These are phyloP conservation scores for Bruguiera gymnorhiza DNA, from an alignment of 345 rosid genomes.

Conservation along the genomic window DNA sequence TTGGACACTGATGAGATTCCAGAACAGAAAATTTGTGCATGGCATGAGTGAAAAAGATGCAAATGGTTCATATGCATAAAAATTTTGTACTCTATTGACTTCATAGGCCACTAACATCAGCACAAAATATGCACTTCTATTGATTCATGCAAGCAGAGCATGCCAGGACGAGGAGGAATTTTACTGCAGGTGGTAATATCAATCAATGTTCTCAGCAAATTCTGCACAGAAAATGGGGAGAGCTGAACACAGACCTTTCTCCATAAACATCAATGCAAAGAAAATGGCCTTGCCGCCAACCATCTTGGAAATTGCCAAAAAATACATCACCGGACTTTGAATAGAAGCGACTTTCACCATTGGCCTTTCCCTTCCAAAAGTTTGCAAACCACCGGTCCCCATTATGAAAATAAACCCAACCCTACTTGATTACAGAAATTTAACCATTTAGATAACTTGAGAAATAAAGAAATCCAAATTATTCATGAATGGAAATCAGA, in stretches of 20 bases:
- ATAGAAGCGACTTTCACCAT: constrained; percentile 93
- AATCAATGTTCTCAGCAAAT: not conserved
- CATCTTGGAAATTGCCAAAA: constrained; percentile 86
- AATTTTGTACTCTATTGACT: not conserved
- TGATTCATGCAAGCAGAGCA: no score
- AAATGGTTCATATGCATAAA: no score
- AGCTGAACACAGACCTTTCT: constrained; percentile 52
- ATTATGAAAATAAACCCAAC: constrained; percentile 91
- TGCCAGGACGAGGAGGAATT: no score
- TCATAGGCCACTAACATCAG: not conserved
- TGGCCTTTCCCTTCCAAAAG: constrained; percentile 98
- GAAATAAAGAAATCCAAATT: constrained; percentile 1
- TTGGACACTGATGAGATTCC: no score
- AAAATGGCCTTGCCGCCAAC: constrained; percentile 83
- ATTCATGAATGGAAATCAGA: not conserved
- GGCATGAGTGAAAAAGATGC: no score
- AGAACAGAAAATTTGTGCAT: no score
- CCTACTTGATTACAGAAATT: constrained; percentile 38
- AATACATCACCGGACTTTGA: constrained; percentile 72
- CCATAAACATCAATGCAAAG: constrained; percentile 74
- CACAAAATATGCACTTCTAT: not conserved
- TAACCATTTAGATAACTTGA: not conserved
- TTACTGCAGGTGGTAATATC: no score
- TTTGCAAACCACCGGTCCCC: constrained; percentile 95
- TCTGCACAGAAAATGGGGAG: not conserved